A percentile compares a stretch with the other conserved stretches of the same genome.
phyloP scores from a whole-genome alignment of 805 yeast genomes.

The Ogataea nonfermentans region DNA sequence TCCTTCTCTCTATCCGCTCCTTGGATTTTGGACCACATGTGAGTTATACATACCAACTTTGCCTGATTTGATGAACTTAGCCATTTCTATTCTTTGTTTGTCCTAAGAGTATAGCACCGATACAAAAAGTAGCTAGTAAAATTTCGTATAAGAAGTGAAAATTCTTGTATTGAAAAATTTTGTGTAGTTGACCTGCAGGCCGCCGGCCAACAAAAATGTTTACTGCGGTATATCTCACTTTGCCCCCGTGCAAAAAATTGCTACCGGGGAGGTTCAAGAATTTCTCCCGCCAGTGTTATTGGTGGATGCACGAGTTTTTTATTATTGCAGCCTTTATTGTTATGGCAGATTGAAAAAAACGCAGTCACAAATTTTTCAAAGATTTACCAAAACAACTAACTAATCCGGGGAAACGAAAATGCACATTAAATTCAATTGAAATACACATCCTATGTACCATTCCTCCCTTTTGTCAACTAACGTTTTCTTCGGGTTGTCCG shows the following conservation, averaged over 20 bases:
- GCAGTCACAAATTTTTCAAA: constrained; percentile 19
- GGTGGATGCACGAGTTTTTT: constrained; percentile 7
- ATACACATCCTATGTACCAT: not conserved
- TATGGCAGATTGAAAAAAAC: constrained; percentile 6
- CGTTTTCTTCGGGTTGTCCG: constrained; percentile 48
- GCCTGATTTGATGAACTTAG: constrained; percentile 99
- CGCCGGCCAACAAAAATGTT: constrained; percentile 2
- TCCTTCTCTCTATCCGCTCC: too few relatives aligned
- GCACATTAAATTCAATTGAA: constrained; percentile 2
- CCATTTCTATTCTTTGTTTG: constrained; percentile 54
- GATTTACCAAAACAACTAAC: not conserved
- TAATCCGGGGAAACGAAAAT: constrained; percentile 12
- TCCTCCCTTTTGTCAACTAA: constrained; percentile 1
- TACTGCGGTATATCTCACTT: not conserved
- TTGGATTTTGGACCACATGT: not conserved
- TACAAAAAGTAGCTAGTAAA: constrained; percentile 9
- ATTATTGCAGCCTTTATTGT: constrained; percentile 1
- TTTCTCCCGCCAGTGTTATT: constrained; percentile 2
- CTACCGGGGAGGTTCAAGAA: constrained; percentile 1
- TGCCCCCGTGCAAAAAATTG: not conserved
- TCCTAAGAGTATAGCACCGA: constrained; percentile 7
- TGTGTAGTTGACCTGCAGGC: constrained; percentile 5
- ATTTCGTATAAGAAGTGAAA: constrained; percentile 5
- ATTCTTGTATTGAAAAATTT: constrained; percentile 18
- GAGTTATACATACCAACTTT: constrained; percentile 83